Percentiles rank a stretch among this genome's conserved stretches.
Conservation (phyloP, 2,329 filamentous ascomycete species). For the Fusarium oxysporum region DNA sequence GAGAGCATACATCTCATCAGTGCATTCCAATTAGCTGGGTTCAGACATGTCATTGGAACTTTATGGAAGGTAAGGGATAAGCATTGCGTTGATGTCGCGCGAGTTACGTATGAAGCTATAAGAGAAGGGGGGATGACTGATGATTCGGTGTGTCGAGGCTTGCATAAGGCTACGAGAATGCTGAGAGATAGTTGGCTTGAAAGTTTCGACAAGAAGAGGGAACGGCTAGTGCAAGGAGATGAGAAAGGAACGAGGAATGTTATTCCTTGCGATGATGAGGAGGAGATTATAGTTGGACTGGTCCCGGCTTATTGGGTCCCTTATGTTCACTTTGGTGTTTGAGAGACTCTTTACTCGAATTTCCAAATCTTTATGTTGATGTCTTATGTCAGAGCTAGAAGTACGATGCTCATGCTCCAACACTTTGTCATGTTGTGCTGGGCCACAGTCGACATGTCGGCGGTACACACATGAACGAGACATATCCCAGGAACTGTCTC, state of each 20-base stretch:
- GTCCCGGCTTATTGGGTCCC: not conserved
- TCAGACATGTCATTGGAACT: not conserved
- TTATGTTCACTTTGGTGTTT: not conserved
- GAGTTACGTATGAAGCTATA: not conserved
- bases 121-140: not conserved
- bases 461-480: accelerated
- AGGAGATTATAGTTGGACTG: not conserved
- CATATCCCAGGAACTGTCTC: accelerated
- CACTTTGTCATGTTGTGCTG: no score
- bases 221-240: accelerated
- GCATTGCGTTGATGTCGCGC: not conserved
- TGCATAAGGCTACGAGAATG: not conserved
- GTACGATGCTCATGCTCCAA: no score
- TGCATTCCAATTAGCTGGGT: not conserved
- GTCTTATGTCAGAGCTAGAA: no score
- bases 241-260: not conserved
- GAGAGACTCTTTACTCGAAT: not conserved
- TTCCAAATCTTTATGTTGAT: no score
- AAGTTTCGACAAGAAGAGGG: not conserved
- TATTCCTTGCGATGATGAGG: not conserved
- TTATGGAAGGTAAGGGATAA: not conserved
- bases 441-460: accelerated
- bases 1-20: constrained; percentile 9
- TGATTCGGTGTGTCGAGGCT: not conserved
- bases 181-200: not conserved